Evolutionary conservation across 1,284 basidiomycete species (phyloP), one percentile per base, ranked within the genome.

Genomic region (Trametes polyzona): DNA sequence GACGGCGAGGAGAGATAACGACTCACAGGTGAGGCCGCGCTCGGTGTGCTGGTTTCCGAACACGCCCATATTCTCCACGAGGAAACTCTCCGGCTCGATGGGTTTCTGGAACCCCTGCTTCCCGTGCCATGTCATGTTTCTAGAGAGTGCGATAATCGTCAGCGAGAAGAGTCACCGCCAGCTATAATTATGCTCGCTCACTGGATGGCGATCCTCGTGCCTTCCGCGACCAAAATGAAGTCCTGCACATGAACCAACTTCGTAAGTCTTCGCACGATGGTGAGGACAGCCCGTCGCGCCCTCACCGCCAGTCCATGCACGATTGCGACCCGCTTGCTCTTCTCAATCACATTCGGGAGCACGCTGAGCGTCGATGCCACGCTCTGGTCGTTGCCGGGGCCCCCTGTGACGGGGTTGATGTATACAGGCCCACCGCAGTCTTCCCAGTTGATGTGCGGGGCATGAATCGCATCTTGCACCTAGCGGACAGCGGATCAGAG

Each of bases 401-500:
- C 52, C 4, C 70, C 71, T 1, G 69, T 68, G 14, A 67, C 63
- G 64, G 73, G 66, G 55, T 81, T 73, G 60, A 80, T 73, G 59
- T 82, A 85, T 5, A 83, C 81, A 17, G 75, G 68, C 37, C 70
- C 71, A 19, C 71, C 61, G 63, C 84, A 86, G 24, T 69, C 66
- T 14, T 69, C 67, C 83, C 84, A 87, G 29, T 67, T 68, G 55
- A 83, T 78, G 61, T 81, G 79, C 16, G 84, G 83, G 2, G 83
- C 84, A 61, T 86, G 83, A 37, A 86, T 82, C 0, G 81, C 83
- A 55, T 79, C 74, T 77, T 84, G 82, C 3, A 86, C 83, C 76
- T 82, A 1, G 47, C n/a, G 3, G 21, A 8, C 8, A 14, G 9
- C 4, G 21, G 3, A 27, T 48, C 24, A 57, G 14, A 9, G 21